Evolutionary conservation across 1,139 yeast genomes (phyloP), one percentile per base, ranked within the genome.

Genomic region (Wickerhamiella infanticola): DNA sequence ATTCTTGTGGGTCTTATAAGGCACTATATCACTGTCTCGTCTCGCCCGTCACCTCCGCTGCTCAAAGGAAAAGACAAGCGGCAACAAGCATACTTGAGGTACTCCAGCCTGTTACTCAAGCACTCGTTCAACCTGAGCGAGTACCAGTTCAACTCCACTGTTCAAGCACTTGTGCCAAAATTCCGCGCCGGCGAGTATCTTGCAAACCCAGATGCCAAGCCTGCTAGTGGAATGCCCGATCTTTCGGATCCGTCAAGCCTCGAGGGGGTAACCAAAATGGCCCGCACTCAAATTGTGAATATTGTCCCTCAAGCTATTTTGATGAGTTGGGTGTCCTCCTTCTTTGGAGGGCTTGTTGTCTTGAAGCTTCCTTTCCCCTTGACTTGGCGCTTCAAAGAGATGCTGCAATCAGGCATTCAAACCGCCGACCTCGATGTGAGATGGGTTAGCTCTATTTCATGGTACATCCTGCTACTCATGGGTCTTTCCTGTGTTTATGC

Each of bases 301-400:
- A 84, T 80, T 60, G 75, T 86, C 23, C 96, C 97, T 1, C 97
- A 90, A 64, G 85, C 96, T 0, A 62, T 86, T 42, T 81, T 88
- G 55, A 88, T 90, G 96, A 88, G 88, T 54, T 90, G 96, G 95
- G 90, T 88, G 53, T 85, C 85, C 60, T 84, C 79, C 56, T 85
- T 90, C 65, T 90, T 86, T 62, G 86, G 93, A 6, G 97, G 96
- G 1, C 85, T 86, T 57, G 81, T 90, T 24, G 74, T 88, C 43
- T 83, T 81, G 80, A 75, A 76, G 57, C 62, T 81, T 45, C 90
- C 90, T 24, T 81, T 81, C 63, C 94, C 95, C 1, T 66, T 90
- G 46, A 90, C 98, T 0, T 73, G 80, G 40, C 79, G 93, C 50
- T 90, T 90, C 68, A 90, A 90, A 62, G 74, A 81, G 48, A 88